Base-by-base conservation (phyloP, 768 basidiomycete species). In the Boletus sensibilis region DNA sequence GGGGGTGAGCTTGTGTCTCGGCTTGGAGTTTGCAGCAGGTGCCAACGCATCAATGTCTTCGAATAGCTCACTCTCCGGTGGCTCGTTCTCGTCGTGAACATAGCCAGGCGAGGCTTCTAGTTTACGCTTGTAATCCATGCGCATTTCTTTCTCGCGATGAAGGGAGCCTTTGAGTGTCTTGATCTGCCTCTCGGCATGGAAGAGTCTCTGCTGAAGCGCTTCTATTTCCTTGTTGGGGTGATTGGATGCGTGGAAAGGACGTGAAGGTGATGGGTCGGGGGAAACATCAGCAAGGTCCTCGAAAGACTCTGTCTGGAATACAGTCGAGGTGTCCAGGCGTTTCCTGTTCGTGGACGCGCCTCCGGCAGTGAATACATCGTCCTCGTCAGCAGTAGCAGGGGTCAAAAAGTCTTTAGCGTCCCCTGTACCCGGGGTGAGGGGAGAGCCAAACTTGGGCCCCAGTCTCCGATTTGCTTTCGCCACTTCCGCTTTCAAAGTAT, bases 171-270 rank as follows among this genome's bases (percentile, higher is more conserved):
- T 90, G 57, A 94, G 82, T 16, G 92, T 92, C 58, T 78, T 81
- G 65, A 94, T 87, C 65, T 92, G 92, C 57, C 92, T 78, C 69
- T 94, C 91, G 5, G 93, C 90, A 70, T 94, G 92, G 12, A 90
- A 88, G 35, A 94, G 78, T 27, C 87, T 79, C 65, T 92, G 87
- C 57, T 92, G 87, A 14, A 94, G 74, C 1, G 85, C 83, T 64
- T 94, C 92, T 39, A 92, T 84, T 70, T 93, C 92, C 66, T 87
- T 88, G 68, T 76, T 84, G 10, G 88, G 89, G 63, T 88, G 89
- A 64, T 84, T 90, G 10, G 86, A 79, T 16, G 87, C 81, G 48
- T 88, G 75, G 78, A 89, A 87, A 3, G 85, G 79, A 52, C 76
- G 76, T 11, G 77, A 76, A 9, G 82, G 82, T 0, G 85, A 88